Evolutionary conservation across 345 rosid species (phyloP).

Genomic region (Physaria fendleri): DNA sequence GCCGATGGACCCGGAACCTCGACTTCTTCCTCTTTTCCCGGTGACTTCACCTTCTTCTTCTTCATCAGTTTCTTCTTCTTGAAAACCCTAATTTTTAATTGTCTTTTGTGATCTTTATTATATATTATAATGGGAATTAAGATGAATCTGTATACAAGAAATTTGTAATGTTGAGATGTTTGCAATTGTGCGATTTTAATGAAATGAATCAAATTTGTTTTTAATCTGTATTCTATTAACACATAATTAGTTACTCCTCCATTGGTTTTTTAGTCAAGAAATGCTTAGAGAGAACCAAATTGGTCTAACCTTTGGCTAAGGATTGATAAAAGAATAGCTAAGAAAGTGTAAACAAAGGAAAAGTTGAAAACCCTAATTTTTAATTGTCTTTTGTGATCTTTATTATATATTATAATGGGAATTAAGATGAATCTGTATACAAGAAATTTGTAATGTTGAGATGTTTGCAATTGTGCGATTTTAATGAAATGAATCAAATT

Average conservation of each 20-base stretch:
- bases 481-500: neutral
- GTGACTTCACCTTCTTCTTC: slow-evolving; percentile 74
- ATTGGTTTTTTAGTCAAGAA: neutral
- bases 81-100: slow-evolving; percentile 29
- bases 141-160: slow-evolving; percentile 23
- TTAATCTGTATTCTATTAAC: neutral
- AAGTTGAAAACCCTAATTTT: slow-evolving; percentile 31
- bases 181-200: too few species aligned
- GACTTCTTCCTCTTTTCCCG: slow-evolving; percentile 82
- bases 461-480: too few species aligned
- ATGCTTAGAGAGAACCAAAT: slow-evolving; percentile 1
- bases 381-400: slow-evolving; percentile 6
- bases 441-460: slow-evolving; percentile 34
- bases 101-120: slow-evolving; percentile 18
- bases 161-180: slow-evolving; percentile 38
- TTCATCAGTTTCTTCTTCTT: slow-evolving; percentile 33
- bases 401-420: slow-evolving; percentile 23
- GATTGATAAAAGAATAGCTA: neutral
- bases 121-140: slow-evolving; percentile 22
- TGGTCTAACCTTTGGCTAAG: slow-evolving; percentile 15
- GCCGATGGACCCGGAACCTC: slow-evolving; percentile 71
- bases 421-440: slow-evolving; percentile 24
- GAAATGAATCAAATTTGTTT: too few species aligned
- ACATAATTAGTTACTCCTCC: neutral
- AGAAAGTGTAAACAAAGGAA: neutral